Evolutionary conservation across 192 early-diverging fungal species (phyloP).

Genomic region (Rhizophlyctis rosea): DNA sequence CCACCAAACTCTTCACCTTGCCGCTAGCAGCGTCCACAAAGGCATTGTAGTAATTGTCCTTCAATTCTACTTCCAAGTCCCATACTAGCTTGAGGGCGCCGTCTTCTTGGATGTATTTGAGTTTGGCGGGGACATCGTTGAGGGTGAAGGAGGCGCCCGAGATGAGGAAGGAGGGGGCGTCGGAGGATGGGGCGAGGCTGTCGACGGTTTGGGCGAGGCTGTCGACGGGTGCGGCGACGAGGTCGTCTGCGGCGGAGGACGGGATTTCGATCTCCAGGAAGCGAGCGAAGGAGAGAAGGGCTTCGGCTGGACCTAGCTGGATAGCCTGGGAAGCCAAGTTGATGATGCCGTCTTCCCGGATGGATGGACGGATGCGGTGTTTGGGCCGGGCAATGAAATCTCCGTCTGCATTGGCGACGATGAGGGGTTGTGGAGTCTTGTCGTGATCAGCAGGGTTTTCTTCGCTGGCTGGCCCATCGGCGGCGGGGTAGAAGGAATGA

Average conservation of each 20-base stretch:
- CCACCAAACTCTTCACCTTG: constrained; percentile 66
- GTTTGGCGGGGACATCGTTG: constrained; percentile 50
- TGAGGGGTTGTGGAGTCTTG: too few relatives aligned
- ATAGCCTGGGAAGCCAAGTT: constrained; percentile 29
- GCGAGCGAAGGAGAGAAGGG: constrained; percentile 57
- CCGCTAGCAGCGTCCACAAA: constrained; percentile 61
- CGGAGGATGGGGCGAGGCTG: constrained; percentile 19
- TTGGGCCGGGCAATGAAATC: too few relatives aligned
- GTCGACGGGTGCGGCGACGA: too few relatives aligned
- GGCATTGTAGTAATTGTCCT: constrained; percentile 68
- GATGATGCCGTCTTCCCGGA: too few relatives aligned
- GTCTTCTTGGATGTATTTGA: constrained; percentile 64
- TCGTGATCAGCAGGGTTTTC: too few relatives aligned
- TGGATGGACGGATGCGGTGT: too few relatives aligned
- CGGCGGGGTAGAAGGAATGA: constrained; percentile 56
- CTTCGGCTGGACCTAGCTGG: constrained; percentile 47
- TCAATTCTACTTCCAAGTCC: constrained; percentile 76
- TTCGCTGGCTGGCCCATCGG: too few relatives aligned
- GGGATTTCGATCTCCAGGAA: constrained; percentile 57
- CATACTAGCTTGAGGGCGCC: constrained; percentile 71
- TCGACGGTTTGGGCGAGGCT: constrained; percentile 15
- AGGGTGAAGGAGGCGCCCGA: constrained; percentile 34
- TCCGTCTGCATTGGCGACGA: too few relatives aligned
- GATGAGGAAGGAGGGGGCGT: constrained; percentile 51
- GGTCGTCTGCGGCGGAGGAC: too few relatives aligned